These are phyloP conservation scores for Penicillium glabrum DNA, from an alignment of 2,329 filamentous ascomycete genomes.

Conservation along the genomic window DNA sequence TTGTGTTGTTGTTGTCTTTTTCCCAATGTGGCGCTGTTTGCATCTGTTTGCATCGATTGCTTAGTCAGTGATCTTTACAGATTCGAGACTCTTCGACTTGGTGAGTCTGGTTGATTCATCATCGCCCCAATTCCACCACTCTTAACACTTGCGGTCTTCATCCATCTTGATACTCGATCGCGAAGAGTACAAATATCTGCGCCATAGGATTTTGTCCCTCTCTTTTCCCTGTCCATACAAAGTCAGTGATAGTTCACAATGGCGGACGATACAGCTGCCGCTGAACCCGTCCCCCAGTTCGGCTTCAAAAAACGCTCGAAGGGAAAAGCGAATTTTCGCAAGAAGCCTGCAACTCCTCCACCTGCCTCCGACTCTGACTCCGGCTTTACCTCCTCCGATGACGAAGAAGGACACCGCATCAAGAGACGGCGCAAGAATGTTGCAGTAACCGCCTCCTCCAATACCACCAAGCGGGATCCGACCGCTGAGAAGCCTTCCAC, in stretches of 20 bases:
- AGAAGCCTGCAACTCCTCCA: conserved; percentile 76
- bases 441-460: conserved; percentile 65
- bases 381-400: conserved; percentile 71
- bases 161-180: neutral
- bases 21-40: conserved; percentile 13
- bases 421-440: conserved; percentile 76
- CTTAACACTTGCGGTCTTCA: neutral
- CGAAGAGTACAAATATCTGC: neutral
- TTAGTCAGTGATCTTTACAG: conserved; percentile 8
- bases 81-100: conserved; percentile 12
- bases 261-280: conserved; percentile 28
- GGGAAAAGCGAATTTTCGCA: conserved; percentile 73
- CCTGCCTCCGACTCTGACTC: conserved; percentile 59
- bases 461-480: conserved; percentile 42
- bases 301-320: conserved; percentile 85
- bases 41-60: neutral
- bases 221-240: neutral
- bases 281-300: conserved; percentile 32
- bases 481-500: conserved; percentile 55
- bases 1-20: conserved; percentile 3
- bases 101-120: neutral
- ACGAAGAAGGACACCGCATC: conserved; percentile 69
- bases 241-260: conserved; percentile 12
- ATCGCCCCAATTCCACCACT: neutral
- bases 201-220: neutral